Evolutionary conservation across 2,329 filamentous ascomycete genomes (phyloP).

Genomic region (Claviceps spartinae): DNA sequence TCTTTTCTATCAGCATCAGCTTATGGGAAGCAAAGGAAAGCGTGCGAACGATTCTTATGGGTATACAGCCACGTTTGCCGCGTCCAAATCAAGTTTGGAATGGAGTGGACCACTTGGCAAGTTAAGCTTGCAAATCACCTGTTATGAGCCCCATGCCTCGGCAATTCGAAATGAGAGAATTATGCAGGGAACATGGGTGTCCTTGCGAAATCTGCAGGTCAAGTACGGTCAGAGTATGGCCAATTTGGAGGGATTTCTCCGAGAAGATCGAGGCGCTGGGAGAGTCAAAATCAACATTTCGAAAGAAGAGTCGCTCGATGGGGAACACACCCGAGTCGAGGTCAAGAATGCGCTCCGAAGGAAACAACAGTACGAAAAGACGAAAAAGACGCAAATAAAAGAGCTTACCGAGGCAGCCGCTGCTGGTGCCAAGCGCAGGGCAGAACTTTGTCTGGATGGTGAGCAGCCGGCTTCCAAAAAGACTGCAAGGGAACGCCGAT

Average conservation of each 20-base stretch:
- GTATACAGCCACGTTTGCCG: constrained; percentile 29
- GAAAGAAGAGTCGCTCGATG: constrained; percentile 27
- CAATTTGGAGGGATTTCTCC: constrained; percentile 59
- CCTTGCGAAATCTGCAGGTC: constrained; percentile 59
- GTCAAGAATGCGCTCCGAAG: constrained; percentile 47
- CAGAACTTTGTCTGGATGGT: constrained; percentile 12
- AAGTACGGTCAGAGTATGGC: constrained; percentile 37
- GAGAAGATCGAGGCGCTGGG: constrained; percentile 37
- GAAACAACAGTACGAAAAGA: constrained; percentile 48
- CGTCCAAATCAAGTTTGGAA: constrained; percentile 11
- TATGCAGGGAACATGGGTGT: constrained; percentile 46
- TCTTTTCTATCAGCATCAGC: constrained; percentile 39
- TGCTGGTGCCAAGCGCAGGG: constrained; percentile 26
- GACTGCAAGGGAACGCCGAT: constrained; percentile 1
- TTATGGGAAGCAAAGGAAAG: constrained; percentile 19
- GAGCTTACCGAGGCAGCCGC: constrained; percentile 23
- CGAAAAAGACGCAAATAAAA: constrained; percentile 27
- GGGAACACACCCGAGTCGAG: constrained; percentile 31
- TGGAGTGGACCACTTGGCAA: constrained; percentile 69
- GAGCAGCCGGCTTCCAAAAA: constrained; percentile 3
- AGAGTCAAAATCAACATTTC: constrained; percentile 42
- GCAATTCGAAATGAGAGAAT: constrained; percentile 41
- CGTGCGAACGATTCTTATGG: constrained; percentile 39
- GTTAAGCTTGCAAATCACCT: constrained; percentile 55
- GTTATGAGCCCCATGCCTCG: constrained; percentile 54